A percentile compares a stretch with the other conserved stretches of the same genome.
These are phyloP conservation scores for Diophrys sp. DNA, from an alignment of 73 alveolate species.

Conservation along the genomic window DNA sequence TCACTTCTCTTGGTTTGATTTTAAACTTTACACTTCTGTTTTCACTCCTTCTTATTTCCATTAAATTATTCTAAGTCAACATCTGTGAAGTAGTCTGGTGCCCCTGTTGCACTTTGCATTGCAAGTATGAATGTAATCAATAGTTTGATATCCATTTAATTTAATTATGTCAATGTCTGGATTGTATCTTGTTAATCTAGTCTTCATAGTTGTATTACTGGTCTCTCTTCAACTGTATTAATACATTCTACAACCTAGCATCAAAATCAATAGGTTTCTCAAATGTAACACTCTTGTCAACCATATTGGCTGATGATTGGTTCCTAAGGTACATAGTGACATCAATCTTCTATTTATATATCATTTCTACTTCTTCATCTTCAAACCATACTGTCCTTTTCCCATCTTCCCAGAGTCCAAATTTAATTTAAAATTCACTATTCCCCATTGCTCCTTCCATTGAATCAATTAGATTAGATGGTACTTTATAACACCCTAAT, in stretches of 20 bases:
- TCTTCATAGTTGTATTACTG: background rate
- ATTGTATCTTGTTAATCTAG: too few species aligned
- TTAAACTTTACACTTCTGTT: too few species aligned
- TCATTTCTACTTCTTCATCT: conserved; percentile 9
- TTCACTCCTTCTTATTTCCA: too few species aligned
- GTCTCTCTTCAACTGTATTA: background rate
- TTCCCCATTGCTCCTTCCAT: background rate
- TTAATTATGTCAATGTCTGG: background rate
- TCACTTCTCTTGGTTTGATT: too few species aligned
- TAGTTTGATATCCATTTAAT: too few species aligned
- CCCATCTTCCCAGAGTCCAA: conserved; percentile 56
- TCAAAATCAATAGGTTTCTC: background rate
- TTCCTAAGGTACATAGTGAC: background rate
- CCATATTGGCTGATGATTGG: background rate
- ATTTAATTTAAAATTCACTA: conserved; percentile 7
- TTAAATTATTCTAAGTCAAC: too few species aligned
- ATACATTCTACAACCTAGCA: background rate
- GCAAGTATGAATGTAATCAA: too few species aligned
- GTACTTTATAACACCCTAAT: conserved; percentile 37
- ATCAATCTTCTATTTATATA: background rate
- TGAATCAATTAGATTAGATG: background rate
- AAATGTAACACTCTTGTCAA: background rate
- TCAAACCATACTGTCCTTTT: conserved; percentile 45
- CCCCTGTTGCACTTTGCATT: too few species aligned
- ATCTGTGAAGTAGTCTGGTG: too few species aligned